Evolutionary conservation across 1,284 basidiomycete species (phyloP).

Genomic region (Ustilago esculenta): DNA sequence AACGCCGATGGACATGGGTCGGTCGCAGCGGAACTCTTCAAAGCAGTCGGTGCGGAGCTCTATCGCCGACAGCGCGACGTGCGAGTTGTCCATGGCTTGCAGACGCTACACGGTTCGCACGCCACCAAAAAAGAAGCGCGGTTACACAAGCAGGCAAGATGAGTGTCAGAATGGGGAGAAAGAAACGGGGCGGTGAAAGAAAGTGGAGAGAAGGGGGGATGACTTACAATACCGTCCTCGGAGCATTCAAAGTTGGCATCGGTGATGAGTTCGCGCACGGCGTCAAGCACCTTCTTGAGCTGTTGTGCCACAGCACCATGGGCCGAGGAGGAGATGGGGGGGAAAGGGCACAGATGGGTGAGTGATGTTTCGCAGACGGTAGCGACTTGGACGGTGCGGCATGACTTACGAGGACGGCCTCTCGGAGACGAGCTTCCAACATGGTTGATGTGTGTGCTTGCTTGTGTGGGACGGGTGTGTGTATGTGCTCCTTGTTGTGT

Average conservation of each 20-base stretch:
- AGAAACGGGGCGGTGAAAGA: not conserved
- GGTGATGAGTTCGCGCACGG: constrained; percentile 95
- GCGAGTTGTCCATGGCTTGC: constrained; percentile 99
- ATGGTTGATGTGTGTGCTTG: constrained; percentile 22
- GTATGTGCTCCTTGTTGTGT: constrained; percentile 1
- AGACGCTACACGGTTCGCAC: constrained; percentile 61
- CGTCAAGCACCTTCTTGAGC: constrained; percentile 69
- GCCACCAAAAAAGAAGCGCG: not conserved
- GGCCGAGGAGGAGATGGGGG: too few species aligned
- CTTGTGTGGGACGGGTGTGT: not conserved
- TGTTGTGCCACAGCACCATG: too few species aligned
- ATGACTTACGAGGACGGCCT: constrained; percentile 54
- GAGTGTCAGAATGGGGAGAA: not conserved
- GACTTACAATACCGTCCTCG: constrained; percentile 86
- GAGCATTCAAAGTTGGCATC: constrained; percentile 99
- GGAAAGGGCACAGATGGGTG: too few species aligned
- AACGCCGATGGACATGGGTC: constrained; percentile 79
- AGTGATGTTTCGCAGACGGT: too few species aligned
- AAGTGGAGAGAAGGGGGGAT: not conserved
- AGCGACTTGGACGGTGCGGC: too few species aligned
- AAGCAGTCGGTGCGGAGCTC: constrained; percentile 70
- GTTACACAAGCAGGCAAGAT: not conserved
- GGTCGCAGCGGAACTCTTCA: constrained; percentile 84
- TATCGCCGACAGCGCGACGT: constrained; percentile 93
- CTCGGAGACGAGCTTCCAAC: constrained; percentile 60